Base-by-base conservation (phyloP, 768 basidiomycete species). In the Baorangia bicolor region DNA sequence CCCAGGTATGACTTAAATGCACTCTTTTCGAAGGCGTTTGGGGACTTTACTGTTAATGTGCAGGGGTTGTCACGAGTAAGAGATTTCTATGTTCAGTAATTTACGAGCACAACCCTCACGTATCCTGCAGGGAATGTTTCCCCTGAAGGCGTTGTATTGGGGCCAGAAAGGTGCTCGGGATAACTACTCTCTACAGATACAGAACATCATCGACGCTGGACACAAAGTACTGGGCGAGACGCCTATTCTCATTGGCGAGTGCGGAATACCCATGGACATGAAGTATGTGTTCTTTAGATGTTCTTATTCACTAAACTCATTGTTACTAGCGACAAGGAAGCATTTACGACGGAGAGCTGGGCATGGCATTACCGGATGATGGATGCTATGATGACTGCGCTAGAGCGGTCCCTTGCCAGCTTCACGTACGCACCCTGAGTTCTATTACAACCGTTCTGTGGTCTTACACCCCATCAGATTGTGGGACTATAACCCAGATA, bases 251-350 rank as follows among this genome's bases (percentile, higher is more conserved):
- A 81, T 99, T 55, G 95, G 95, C 20, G 96, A 99, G 71, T 92
- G 89, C 59, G 96, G 96, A 30, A 79, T 98, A 21, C 96, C 96
- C 1, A 96, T 98, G 88, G 97, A 99, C 64, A 84, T 97, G 81
- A 98, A 99, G 94, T 94, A 64, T 40, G 88, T 75, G 3, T 18
- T 30, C 12, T 35, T 40, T 49, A 37, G 23, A 16, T 47, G 18
- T 43, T 33, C 31, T 33, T 39, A 18, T 2, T 25, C 13, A 41
- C 18, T 33, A 6, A 35, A 0, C 51, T 61, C 25, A 49, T 23
- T 25, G 27, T 49, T 54, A 28, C 27, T 12, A 94, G 93, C 68
- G 74, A 83, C 37, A 81, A 81, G 49, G 81, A 84, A 59, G 91
- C 92, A 0, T 88, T 96, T 67, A 62, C 71, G 47, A 81, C 83